A percentile compares a stretch with the other conserved stretches of the same genome.
These are phyloP conservation scores for Mucor mucedo DNA, from an alignment of 371 early-diverging fungal species.

Conservation along the genomic window DNA sequence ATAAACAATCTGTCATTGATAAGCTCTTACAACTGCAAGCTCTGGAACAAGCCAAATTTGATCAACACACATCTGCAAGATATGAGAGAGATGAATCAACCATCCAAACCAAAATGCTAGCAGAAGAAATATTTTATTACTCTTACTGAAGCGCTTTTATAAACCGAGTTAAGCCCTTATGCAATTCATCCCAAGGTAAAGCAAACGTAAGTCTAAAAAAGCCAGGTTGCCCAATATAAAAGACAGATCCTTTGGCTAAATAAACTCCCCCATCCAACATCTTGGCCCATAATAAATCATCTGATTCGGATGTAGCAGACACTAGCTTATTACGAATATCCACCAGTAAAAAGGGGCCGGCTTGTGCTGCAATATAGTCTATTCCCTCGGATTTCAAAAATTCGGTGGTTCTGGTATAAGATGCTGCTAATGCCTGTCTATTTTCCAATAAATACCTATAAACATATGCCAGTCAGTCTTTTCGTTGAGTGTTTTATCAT, in stretches of 20 bases:
- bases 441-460: slow-evolving; percentile 60
- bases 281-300: slow-evolving; percentile 40
- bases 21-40: not conserved
- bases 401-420: slow-evolving; percentile 46
- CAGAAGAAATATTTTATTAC: not conserved
- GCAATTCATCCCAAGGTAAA: slow-evolving; percentile 25
- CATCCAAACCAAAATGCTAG: not conserved
- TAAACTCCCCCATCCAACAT: slow-evolving; percentile 63
- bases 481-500: not conserved
- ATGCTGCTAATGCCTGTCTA: slow-evolving; percentile 55
- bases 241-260: slow-evolving; percentile 68
- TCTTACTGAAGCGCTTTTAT: not conserved
- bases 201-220: slow-evolving; percentile 62
- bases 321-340: slow-evolving; percentile 27
- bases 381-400: slow-evolving; percentile 53
- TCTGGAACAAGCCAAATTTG: not conserved
- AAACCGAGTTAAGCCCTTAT: slow-evolving; percentile 18
- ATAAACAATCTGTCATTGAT: not conserved
- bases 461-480: not conserved
- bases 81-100: not conserved
- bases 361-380: slow-evolving; percentile 60
- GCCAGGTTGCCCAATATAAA: slow-evolving; percentile 61
- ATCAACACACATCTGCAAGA: not conserved
- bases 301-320: slow-evolving; percentile 37
- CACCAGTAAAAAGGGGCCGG: slow-evolving; percentile 74